These are phyloP conservation scores for Didymella sp. DNA, from an alignment of 2,329 filamentous ascomycete genomes.

Conservation along the genomic window DNA sequence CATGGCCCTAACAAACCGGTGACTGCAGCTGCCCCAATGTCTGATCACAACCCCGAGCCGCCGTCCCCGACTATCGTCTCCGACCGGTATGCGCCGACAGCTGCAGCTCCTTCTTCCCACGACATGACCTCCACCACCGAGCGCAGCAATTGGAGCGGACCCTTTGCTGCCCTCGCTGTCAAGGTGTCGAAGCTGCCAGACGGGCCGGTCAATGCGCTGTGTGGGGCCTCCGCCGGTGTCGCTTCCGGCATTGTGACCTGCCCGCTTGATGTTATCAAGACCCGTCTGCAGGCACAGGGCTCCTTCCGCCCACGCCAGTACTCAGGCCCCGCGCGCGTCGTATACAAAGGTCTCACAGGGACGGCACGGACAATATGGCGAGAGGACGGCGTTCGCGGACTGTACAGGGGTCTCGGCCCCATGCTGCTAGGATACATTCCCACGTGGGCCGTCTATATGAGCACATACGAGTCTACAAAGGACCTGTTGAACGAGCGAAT, in stretches of 20 bases:
- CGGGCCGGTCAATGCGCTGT: slow-evolving; percentile 76
- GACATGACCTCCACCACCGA: slow-evolving; percentile 29
- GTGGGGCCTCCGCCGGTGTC: slow-evolving; percentile 87
- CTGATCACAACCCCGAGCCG: slow-evolving; percentile 44
- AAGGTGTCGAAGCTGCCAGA: slow-evolving; percentile 59
- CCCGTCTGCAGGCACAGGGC: slow-evolving; percentile 94
- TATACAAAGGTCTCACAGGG: slow-evolving; percentile 87
- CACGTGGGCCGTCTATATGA: slow-evolving; percentile 98
- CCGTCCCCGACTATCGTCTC: slow-evolving; percentile 45
- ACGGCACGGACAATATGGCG: slow-evolving; percentile 85
- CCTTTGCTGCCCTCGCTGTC: slow-evolving; percentile 48
- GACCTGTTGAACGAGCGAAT: slow-evolving; percentile 71
- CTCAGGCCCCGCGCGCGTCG: slow-evolving; percentile 56
- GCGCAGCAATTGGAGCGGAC: slow-evolving; percentile 29
- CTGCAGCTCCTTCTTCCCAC: slow-evolving; percentile 23
- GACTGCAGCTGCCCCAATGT: slow-evolving; percentile 46
- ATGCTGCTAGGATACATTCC: slow-evolving; percentile 96
- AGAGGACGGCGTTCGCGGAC: slow-evolving; percentile 85
- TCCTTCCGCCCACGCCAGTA: slow-evolving; percentile 69
- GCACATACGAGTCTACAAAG: slow-evolving; percentile 91
- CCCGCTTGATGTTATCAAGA: slow-evolving; percentile 98
- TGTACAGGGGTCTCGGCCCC: slow-evolving; percentile 92
- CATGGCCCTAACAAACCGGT: slow-evolving; percentile 31
- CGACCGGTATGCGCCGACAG: slow-evolving; percentile 45
- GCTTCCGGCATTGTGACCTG: slow-evolving; percentile 94